Conservation (phyloP, 2,329 filamentous ascomycete genomes). For the Calonectria pseudoreteaudii region DNA sequence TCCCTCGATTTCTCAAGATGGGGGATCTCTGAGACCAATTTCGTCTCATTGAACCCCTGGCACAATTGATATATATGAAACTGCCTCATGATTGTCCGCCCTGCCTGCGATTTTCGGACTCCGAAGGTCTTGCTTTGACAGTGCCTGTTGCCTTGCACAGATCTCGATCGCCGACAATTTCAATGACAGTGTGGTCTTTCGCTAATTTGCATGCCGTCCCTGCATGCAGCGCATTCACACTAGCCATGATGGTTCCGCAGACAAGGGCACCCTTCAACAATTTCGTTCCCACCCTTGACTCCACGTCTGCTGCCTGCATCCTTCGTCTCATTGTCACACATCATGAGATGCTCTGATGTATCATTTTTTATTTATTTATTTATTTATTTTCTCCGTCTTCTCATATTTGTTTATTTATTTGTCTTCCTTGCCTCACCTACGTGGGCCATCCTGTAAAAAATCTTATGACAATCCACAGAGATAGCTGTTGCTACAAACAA, state of each 20-base stretch:
- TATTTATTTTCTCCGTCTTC: neutral
- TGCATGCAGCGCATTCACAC: slow-evolving; percentile 19
- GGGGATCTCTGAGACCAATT: slow-evolving; percentile 25
- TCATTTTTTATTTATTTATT: neutral
- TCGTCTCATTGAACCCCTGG: slow-evolving; percentile 26
- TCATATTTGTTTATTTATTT: slow-evolving; percentile 5
- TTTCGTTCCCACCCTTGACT: slow-evolving; percentile 12
- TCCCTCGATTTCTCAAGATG: slow-evolving; percentile 20
- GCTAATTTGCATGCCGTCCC: slow-evolving; percentile 19
- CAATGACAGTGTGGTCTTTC: slow-evolving; percentile 19
- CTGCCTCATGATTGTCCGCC: neutral
- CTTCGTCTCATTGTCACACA: slow-evolving; percentile 18
- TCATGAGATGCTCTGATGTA: slow-evolving; percentile 6
- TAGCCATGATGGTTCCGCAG: slow-evolving; percentile 18
- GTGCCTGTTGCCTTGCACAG: slow-evolving; percentile 20
- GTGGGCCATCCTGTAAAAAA: neutral
- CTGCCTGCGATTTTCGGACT: neutral
- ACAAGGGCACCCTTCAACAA: slow-evolving; percentile 16
- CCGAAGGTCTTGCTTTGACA: slow-evolving; percentile 23
- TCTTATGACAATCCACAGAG: slow-evolving; percentile 11
- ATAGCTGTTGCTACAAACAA: neutral
- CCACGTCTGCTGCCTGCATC: neutral
- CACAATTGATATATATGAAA: slow-evolving; percentile 23
- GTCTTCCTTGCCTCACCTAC: neutral
- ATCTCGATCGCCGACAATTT: slow-evolving; percentile 25